A percentile compares a stretch with the other conserved stretches of the same genome.
These are phyloP conservation scores for Fraxinus paxiana DNA, from an alignment of 305 asterid genomes.

Conservation along the genomic window DNA sequence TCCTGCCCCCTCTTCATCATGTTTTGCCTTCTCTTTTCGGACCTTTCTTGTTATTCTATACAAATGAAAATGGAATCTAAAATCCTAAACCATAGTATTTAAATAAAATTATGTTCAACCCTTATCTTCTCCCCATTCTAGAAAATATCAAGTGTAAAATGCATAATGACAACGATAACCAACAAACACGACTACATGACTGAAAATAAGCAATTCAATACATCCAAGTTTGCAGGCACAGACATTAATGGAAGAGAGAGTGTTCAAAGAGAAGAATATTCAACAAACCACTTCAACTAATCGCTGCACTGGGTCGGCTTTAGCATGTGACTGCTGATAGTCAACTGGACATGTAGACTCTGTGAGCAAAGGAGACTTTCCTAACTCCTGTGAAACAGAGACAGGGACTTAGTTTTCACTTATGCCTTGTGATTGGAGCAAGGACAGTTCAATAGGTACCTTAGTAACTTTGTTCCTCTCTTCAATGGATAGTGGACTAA, in stretches of 20 bases:
- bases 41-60: background rate
- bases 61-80: background rate
- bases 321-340: slow-evolving; percentile 10
- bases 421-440: slow-evolving; percentile 17
- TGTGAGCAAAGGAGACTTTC: slow-evolving; percentile 23
- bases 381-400: slow-evolving; percentile 15
- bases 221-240: background rate
- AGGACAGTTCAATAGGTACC: slow-evolving; percentile 16
- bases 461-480: slow-evolving; percentile 24
- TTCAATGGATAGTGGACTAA: slow-evolving; percentile 21
- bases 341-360: slow-evolving; percentile 27
- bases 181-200: background rate
- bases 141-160: background rate
- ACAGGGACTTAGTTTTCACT: slow-evolving; percentile 18
- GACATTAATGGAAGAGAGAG: background rate
- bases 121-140: background rate
- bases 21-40: background rate
- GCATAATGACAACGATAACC: background rate
- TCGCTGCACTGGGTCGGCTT: slow-evolving; percentile 22
- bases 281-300: slow-evolving; percentile 46
- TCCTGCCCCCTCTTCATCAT: background rate
- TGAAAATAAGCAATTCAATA: background rate
- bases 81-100: background rate
- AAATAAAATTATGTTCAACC: background rate
- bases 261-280: background rate